Evolutionary conservation across 495 filamentous ascomycete species (phyloP).

Genomic region (Acidiella bohemica): DNA sequence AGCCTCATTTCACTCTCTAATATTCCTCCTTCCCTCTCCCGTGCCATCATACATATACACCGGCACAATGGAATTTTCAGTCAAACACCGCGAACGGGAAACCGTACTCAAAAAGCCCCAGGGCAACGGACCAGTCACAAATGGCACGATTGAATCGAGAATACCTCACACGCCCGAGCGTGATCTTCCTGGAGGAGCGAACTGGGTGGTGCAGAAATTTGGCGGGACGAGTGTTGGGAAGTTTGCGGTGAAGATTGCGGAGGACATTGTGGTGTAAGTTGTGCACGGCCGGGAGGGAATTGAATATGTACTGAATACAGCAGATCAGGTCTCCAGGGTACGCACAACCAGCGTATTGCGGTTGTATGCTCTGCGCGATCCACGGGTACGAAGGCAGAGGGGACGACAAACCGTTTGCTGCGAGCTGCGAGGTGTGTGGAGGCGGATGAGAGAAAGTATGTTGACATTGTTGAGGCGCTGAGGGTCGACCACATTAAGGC

Average conservation of each 20-base stretch:
- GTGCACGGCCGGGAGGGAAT: not conserved
- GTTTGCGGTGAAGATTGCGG: conserved; percentile 53
- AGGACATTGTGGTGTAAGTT: conserved; percentile 55
- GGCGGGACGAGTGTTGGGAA: conserved; percentile 39
- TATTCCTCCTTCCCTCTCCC: not conserved
- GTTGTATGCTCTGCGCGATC: conserved; percentile 90
- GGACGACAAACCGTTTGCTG: conserved; percentile 84
- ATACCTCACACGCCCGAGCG: conserved; percentile 28
- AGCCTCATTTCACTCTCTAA: not conserved
- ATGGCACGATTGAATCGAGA: conserved; percentile 10
- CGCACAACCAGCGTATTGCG: conserved; percentile 51
- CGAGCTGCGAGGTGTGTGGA: conserved; percentile 53
- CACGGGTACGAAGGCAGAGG: conserved; percentile 76
- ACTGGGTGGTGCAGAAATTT: conserved; percentile 34
- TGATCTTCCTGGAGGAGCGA: conserved; percentile 28
- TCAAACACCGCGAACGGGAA: conserved; percentile 4
- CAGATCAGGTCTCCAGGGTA: conserved; percentile 46
- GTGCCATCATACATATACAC: not conserved
- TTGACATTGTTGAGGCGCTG: conserved; percentile 58
- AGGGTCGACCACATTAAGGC: conserved; percentile 59
- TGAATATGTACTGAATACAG: conserved; percentile 10
- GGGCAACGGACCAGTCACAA: conserved; percentile 10
- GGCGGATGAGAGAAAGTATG: conserved; percentile 49
- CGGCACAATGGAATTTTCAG: conserved; percentile 14
- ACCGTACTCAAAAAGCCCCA: not conserved